Conservation (phyloP, 495 filamentous ascomycete genomes). For the Penicillium angulare region DNA sequence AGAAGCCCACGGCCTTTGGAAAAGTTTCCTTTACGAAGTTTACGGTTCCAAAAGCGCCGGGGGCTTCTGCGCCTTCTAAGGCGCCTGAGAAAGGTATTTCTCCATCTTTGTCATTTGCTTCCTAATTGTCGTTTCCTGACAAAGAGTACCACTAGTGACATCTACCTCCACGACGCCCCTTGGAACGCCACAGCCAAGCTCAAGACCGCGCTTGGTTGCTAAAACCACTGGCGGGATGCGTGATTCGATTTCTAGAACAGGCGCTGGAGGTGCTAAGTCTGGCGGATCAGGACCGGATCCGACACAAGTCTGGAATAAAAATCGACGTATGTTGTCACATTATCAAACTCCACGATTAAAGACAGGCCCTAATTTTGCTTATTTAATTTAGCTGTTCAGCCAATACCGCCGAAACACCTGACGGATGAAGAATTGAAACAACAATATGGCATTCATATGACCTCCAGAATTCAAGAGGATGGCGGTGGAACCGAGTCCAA, state of each 20-base stretch:
- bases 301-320: constrained; percentile 94
- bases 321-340: constrained; percentile 67
- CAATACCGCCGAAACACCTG: constrained; percentile 82
- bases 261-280: constrained; percentile 41
- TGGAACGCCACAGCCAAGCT: constrained; percentile 41
- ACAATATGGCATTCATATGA: constrained; percentile 94
- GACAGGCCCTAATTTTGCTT: too few species aligned
- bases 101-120: not conserved
- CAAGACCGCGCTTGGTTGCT: constrained; percentile 63
- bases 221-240: constrained; percentile 59
- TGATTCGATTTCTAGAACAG: constrained; percentile 49
- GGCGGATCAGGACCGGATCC: constrained; percentile 61
- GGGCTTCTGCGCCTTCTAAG: constrained; percentile 54
- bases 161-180: constrained; percentile 40
- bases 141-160: constrained; percentile 29
- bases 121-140: constrained; percentile 18
- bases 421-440: constrained; percentile 97
- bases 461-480: constrained; percentile 83
- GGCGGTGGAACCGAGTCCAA: constrained; percentile 78
- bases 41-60: constrained; percentile 50
- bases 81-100: constrained; percentile 54
- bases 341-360: constrained; percentile 1
- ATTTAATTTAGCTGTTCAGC: constrained; percentile 61
- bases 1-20: constrained; percentile 88
- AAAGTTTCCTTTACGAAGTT: constrained; percentile 89